A percentile compares a stretch with the other conserved stretches of the same genome.
phyloP scores from a whole-genome alignment of 768 basidiomycete genomes.

The Russula brevipes region DNA sequence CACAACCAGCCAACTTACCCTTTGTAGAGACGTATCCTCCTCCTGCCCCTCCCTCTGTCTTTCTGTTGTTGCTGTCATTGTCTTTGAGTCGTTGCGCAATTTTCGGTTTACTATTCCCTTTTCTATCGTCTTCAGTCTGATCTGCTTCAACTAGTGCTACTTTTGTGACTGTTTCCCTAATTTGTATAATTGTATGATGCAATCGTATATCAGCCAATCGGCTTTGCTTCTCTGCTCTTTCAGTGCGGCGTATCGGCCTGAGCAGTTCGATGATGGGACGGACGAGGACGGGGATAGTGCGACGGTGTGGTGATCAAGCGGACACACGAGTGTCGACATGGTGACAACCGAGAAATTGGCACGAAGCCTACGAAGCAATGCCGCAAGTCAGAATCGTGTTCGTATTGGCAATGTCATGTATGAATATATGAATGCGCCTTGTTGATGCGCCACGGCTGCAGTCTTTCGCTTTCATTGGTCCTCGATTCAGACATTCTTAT shows the following conservation, averaged over 20 bases:
- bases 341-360: not conserved
- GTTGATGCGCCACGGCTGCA: no score
- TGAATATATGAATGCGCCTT: no score
- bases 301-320: not conserved
- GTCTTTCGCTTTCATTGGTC: no score
- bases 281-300: no score
- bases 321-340: not conserved
- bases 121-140: conserved; percentile 3
- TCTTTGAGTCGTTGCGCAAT: conserved; percentile 11
- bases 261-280: no score
- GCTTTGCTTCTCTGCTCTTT: not conserved
- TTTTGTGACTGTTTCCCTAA: conserved; percentile 16
- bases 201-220: conserved; percentile 16
- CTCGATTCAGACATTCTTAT: no score
- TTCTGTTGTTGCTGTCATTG: conserved; percentile 7
- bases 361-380: not conserved
- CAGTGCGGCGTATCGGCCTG: no score
- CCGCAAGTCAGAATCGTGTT: not conserved
- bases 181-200: conserved; percentile 23
- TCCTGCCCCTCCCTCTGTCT: not conserved
- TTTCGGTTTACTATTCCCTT: conserved; percentile 5
- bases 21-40: conserved; percentile 8
- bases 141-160: conserved; percentile 18
- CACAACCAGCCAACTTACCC: conserved; percentile 1
- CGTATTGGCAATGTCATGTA: no score